A percentile compares a stretch with the other conserved stretches of the same genome.
Conservation (phyloP, 2,329 filamentous ascomycete genomes). For the Orbilia javanica region DNA sequence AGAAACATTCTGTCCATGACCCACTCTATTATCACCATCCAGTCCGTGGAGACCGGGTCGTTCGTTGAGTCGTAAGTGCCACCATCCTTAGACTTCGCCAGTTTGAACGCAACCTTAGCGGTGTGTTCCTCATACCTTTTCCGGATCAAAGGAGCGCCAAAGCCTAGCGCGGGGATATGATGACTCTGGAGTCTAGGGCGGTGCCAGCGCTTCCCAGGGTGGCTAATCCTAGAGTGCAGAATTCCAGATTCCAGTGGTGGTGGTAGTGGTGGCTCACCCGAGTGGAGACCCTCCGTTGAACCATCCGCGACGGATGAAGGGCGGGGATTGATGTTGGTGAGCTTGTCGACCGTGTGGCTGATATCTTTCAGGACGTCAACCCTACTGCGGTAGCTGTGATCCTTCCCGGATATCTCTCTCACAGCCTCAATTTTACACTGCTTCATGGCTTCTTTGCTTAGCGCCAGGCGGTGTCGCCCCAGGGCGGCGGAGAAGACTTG, state of each 20-base stretch:
- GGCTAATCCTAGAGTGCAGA: slow-evolving; percentile 11
- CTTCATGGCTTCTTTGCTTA: slow-evolving; percentile 58
- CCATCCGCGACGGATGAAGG: no score
- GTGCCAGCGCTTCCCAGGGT: slow-evolving; percentile 13
- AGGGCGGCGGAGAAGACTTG: slow-evolving; percentile 61
- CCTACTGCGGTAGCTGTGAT: no score
- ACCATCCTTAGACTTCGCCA: slow-evolving; percentile 24
- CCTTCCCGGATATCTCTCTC: no score
- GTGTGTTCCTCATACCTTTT: slow-evolving; percentile 10
- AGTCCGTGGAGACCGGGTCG: slow-evolving; percentile 64
- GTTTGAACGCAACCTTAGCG: slow-evolving; percentile 4
- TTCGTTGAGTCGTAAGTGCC: slow-evolving; percentile 64
- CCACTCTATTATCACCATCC: slow-evolving; percentile 64
- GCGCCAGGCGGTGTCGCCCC: slow-evolving; percentile 62
- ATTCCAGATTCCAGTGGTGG: neutral
- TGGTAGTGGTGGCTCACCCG: slow-evolving; percentile 4
- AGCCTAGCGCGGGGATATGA: slow-evolving; percentile 17
- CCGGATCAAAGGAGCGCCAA: neutral
- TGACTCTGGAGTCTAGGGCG: neutral
- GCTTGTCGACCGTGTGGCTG: no score
- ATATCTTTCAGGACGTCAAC: no score
- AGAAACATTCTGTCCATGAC: slow-evolving; percentile 66
- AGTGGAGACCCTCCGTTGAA: neutral
- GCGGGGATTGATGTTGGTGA: no score
- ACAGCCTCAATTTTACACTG: neutral